Conservation (phyloP, 2,329 filamentous ascomycete species). For the Pestalotiopsis sp. region DNA sequence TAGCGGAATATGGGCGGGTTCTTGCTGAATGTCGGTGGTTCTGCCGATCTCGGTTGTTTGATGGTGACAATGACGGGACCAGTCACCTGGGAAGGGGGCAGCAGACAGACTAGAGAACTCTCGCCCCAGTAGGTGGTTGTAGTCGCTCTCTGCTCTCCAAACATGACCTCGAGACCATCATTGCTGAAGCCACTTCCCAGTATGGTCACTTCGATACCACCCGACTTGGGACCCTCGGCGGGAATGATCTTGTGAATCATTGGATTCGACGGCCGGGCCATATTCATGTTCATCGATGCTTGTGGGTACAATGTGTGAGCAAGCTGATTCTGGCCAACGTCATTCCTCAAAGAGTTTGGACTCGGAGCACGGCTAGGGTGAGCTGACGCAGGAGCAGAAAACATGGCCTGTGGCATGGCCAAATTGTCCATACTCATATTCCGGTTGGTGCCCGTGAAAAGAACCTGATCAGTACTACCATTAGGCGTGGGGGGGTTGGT, state of each 20-base stretch:
- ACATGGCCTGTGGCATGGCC: conserved; percentile 60
- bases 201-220: conserved; percentile 85
- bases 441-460: conserved; percentile 58
- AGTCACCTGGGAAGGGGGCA: conserved; percentile 69
- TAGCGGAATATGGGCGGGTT: conserved; percentile 69
- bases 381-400: conserved; percentile 71
- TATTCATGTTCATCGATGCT: conserved; percentile 46
- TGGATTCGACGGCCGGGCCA: conserved; percentile 51
- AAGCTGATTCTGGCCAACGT: conserved; percentile 44
- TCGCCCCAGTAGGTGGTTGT: conserved; percentile 82
- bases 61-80: conserved; percentile 74
- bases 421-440: conserved; percentile 68
- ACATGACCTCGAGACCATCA: conserved; percentile 78
- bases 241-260: conserved; percentile 84
- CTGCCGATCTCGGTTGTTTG: conserved; percentile 45
- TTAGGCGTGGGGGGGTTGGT: conserved; percentile 69
- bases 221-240: conserved; percentile 76
- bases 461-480: conserved; percentile 57
- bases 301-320: conserved; percentile 48
- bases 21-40: conserved; percentile 34
- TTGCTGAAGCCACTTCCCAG: conserved; percentile 79
- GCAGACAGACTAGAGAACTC: conserved; percentile 75
- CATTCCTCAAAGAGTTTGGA: conserved; percentile 57
- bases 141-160: conserved; percentile 66
- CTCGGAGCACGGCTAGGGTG: conserved; percentile 80